Evolutionary conservation across 2,329 filamentous ascomycete species (phyloP).

Genomic region (Epichloe baconii): DNA sequence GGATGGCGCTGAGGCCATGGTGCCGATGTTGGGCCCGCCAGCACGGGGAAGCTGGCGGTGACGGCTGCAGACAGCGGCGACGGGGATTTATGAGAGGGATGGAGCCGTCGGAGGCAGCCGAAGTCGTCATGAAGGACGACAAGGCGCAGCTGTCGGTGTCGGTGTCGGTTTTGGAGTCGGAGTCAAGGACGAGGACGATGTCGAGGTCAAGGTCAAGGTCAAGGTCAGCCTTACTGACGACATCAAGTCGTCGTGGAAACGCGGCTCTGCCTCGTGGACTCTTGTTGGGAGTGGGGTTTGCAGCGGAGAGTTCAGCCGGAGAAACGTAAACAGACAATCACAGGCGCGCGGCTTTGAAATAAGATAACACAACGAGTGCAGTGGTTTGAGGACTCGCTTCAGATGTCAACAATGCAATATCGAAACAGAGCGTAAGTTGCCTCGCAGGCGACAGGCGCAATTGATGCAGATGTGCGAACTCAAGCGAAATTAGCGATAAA

Average conservation of each 20-base stretch:
- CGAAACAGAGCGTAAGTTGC: background rate
- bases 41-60: constrained; percentile 4
- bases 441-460: background rate
- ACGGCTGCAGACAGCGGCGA: background rate
- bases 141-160: background rate
- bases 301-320: too few relatives aligned
- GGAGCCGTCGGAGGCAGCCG: background rate
- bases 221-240: constrained; percentile 1
- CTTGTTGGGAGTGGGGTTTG: too few relatives aligned
- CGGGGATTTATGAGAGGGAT: background rate
- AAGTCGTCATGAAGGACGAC: constrained; percentile 1
- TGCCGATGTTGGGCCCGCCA: constrained; percentile 10
- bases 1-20: constrained; percentile 23
- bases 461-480: background rate
- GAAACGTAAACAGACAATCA: too few relatives aligned
- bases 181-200: background rate
- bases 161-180: background rate
- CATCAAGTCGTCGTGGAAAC: background rate
- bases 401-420: background rate
- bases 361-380: too few relatives aligned
- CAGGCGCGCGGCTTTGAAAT: too few relatives aligned
- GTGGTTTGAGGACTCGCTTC: background rate
- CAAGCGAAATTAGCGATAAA: background rate
- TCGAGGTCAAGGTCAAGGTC: background rate
- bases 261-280: background rate